These are phyloP conservation scores for Capsicum chinense DNA, from an alignment of 257 asterid genomes.

Conservation along the genomic window DNA sequence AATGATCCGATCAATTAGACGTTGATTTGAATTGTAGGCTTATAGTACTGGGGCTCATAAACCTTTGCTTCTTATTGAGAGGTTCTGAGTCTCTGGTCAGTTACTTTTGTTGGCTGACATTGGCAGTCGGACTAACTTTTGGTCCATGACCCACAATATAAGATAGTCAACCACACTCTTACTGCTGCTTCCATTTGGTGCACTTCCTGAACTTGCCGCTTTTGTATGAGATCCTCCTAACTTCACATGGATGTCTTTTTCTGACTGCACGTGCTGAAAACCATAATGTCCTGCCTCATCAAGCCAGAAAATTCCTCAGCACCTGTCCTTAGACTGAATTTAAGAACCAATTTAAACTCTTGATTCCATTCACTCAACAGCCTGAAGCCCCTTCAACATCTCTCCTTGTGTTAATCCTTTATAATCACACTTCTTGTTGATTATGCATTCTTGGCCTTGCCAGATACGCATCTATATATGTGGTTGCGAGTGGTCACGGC, in stretches of 20 bases:
- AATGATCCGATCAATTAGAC: neutral
- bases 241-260: neutral
- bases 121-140: neutral
- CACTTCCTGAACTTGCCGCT: neutral
- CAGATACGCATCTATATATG: constrained; percentile 6
- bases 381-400: constrained; percentile 20
- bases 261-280: neutral
- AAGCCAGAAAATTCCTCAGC: neutral
- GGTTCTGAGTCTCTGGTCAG: neutral
- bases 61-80: neutral
- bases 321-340: neutral
- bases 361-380: neutral
- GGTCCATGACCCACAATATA: neutral
- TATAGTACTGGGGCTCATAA: neutral
- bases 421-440: neutral
- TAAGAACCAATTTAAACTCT: neutral
- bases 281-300: neutral
- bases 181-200: neutral
- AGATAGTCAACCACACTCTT: constrained; percentile 8
- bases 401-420: constrained; percentile 3
- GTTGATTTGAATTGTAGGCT: neutral
- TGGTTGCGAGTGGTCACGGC: neutral
- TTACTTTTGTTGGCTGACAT: constrained; percentile 11
- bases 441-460: constrained; percentile 4
- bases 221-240: neutral